phyloP scores from a whole-genome alignment of 1,139 yeast species.

The Lodderomyces oxycetoniae region DNA sequence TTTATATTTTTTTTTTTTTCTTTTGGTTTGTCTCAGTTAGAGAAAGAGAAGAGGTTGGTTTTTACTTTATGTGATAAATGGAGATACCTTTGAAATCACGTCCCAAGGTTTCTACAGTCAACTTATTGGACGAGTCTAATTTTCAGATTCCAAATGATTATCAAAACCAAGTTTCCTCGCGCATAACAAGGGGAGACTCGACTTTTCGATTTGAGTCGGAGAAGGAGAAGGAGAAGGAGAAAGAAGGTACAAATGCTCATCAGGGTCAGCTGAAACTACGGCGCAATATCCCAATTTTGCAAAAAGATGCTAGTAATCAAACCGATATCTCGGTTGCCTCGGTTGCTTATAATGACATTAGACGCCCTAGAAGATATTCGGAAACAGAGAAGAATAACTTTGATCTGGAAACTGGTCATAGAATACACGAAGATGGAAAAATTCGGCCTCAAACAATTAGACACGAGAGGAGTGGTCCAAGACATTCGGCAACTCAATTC shows the following conservation, averaged over 20 bases:
- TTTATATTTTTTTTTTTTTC: too few species aligned
- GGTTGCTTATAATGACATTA: conserved; percentile 1
- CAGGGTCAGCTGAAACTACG: too few species aligned
- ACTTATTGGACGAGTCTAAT: conserved; percentile 27
- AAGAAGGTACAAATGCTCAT: neutral
- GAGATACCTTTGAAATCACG: conserved; percentile 43
- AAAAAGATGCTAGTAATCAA: too few species aligned
- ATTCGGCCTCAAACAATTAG: conserved; percentile 31
- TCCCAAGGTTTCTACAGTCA: conserved; percentile 40
- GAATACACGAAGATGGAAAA: conserved; percentile 46
- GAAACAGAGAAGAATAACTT: conserved; percentile 53
- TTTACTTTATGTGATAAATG: too few species aligned
- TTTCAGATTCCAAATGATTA: conserved; percentile 14
- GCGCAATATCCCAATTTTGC: too few species aligned
- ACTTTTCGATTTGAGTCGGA: too few species aligned
- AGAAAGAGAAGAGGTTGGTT: too few species aligned
- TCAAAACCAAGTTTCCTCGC: too few species aligned
- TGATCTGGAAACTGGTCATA: conserved; percentile 47
- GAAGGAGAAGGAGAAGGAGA: too few species aligned
- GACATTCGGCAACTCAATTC: neutral
- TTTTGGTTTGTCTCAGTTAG: too few species aligned
- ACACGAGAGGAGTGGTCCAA: conserved; percentile 1
- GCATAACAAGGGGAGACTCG: too few species aligned
- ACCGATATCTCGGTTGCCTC: too few species aligned
- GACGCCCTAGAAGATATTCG: conserved; percentile 47